Evolutionary conservation across 169 alveolate species (phyloP), one percentile per base, ranked within the genome.

Genomic region (Eimeria maxima): DNA sequence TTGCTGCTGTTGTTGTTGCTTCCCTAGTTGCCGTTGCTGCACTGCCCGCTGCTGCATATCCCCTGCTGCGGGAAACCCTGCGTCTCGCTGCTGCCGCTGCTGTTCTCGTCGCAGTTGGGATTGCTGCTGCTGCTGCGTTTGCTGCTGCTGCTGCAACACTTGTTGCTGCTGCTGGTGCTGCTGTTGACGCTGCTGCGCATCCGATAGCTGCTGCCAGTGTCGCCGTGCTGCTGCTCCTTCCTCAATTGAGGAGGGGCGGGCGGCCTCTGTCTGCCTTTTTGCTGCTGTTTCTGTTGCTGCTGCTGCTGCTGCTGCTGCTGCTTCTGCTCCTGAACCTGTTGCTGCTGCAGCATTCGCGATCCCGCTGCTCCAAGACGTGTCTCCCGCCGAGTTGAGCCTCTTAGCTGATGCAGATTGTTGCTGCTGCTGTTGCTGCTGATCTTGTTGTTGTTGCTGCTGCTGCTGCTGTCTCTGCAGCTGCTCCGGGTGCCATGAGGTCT

Each of bases 201-300:
- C n/a, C n/a, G n/a, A n/a, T n/a, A n/a, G n/a, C n/a, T n/a, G n/a
- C n/a, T n/a, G n/a, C n/a, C n/a, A n/a, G n/a, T 67, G 76, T 8
- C 44, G 76, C 76, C 76, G 44, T 27, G 76, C 11, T 7, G 86
- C 86, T 14, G 50, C 86, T 18, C 27, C 38, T 5, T 22, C 76
- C 6, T 67, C 44, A 7, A 22, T 20, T 22, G 76, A 4, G 44
- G 16, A 67, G 27, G 11, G 76, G 76, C 76, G 6, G 27, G 16
- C 76, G 8, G 76, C 16, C 76, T 67, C 44, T 67, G 76, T 27
- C 11, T 22, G 27, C 11, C 27, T 67, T 20, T 67, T 5, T 27
- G 81, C 42, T 71, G 81, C 53, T 38, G 10, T 45, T 38, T 42
- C 81, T 71, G 81, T 45, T 71, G 81, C 45, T 71, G 81, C 81